These are phyloP conservation scores for Psilocybe cyanescens DNA, from an alignment of 768 basidiomycete species.

Conservation along the genomic window DNA sequence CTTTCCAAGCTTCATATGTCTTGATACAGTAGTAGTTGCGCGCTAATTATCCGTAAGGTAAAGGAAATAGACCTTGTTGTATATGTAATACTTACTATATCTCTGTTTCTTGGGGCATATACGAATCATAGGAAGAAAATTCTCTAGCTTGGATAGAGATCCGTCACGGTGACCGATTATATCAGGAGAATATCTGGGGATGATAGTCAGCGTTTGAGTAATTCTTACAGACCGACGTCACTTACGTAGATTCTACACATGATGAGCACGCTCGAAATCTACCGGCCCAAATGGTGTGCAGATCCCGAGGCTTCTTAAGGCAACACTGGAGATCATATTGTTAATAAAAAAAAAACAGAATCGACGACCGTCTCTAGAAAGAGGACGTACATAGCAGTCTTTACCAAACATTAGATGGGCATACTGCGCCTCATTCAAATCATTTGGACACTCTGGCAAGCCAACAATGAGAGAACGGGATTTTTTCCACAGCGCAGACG, in stretches of 20 bases:
- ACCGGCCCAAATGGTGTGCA: not conserved
- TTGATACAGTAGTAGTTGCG: not conserved
- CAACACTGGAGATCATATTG: not conserved
- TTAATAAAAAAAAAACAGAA: too few relatives aligned
- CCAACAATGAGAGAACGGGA: not conserved
- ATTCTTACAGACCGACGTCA: not conserved
- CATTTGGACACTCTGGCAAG: not conserved
- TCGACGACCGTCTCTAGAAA: not conserved
- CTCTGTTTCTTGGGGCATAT: too few relatives aligned
- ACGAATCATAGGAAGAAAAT: too few relatives aligned
- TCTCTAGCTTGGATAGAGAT: too few relatives aligned
- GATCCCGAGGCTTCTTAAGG: not conserved
- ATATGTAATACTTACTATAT: too few relatives aligned
- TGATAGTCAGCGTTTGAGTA: not conserved
- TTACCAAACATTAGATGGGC: not conserved
- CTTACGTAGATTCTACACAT: not conserved
- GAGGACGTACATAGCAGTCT: not conserved
- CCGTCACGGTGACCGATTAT: too few relatives aligned
- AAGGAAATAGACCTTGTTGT: too few relatives aligned
- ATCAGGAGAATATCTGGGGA: too few relatives aligned
- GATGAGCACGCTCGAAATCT: not conserved
- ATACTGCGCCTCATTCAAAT: constrained; percentile 1
- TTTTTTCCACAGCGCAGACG: not conserved
- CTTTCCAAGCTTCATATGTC: not conserved
- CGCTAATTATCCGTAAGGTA: not conserved